Evolutionary conservation across 768 basidiomycete species (phyloP), one percentile per base, ranked within the genome.

Genomic region (Stropharia rugosoannulata): DNA sequence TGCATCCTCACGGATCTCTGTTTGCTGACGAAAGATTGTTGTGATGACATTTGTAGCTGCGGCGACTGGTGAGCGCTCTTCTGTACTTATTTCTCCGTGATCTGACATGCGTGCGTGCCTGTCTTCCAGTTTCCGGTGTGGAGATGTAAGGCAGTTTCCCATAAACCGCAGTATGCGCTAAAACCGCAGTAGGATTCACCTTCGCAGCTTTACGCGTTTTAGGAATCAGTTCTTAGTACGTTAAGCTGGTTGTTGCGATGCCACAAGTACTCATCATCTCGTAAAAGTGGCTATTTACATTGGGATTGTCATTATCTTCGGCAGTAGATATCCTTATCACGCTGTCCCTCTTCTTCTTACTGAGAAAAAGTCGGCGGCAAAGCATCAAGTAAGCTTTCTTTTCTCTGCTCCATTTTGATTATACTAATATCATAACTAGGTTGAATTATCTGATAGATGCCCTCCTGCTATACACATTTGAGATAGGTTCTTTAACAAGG

Each of bases 401-500:
- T 54, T 44, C 19, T 18, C 45, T 29, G 5, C 37, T 44, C 3
- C 7, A 16, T 32, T 46, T n/a, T 15, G 19, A 35, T 51, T 18
- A n/a, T 48, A 36, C 18, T 43, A 8, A 51, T 37, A 15, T 22
- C 42, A 18, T n/a, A 39, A 36, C 13, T 43, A 81, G 79, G 46
- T 57, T 81, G 52, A 77, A 80, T 59, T 66, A 69, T 5, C 61
- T 82, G 27, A 73, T 82, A 44, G 70, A 80, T 41, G 64, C 74
- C 1, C 66, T 81, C 25, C 76, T 77, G 18, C 59, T 77, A 3
- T 82, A 82, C 59, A 73, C 80, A 0, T 76, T 81, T 47, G 80
- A 82, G 62, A 82, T 74, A 42, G 80, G 80, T 22, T 68, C 74
- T 15, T 65, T 82, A 37, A 81, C 80, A 12, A 75, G 77, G 76